Percentiles rank a stretch among this genome's conserved stretches.
Conservation (phyloP, 2,329 filamentous ascomycete species). For the Fonsecaea monophora region DNA sequence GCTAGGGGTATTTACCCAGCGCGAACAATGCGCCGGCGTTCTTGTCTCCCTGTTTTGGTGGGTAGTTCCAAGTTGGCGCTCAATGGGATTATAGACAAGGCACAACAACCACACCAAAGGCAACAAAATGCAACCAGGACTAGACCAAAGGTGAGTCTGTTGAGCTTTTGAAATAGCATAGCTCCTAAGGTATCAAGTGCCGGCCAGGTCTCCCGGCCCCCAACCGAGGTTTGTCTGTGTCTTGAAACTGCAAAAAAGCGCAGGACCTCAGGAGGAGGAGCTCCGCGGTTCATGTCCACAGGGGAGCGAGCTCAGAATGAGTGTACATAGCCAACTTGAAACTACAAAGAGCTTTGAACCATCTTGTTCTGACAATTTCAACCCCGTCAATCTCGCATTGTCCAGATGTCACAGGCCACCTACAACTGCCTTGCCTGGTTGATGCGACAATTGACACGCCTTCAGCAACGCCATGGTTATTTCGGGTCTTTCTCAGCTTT, state of each 20-base stretch:
- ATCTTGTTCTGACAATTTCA: background rate
- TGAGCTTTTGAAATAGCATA: conserved; percentile 2
- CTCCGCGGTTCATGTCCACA: background rate
- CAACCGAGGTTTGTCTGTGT: background rate
- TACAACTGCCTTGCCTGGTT: conserved; percentile 6
- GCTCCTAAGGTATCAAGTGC: conserved; percentile 11
- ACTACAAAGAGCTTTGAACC: background rate
- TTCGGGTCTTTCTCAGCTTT: conserved; percentile 12
- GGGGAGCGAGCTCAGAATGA: conserved; percentile 1
- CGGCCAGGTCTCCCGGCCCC: background rate
- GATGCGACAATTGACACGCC: conserved; percentile 5
- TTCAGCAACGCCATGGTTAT: conserved; percentile 23
- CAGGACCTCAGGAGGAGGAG: background rate
- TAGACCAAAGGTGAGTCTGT: conserved; percentile 4
- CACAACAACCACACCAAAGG: conserved; percentile 12
- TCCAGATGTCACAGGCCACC: conserved; percentile 1
- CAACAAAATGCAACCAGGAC: conserved; percentile 9
- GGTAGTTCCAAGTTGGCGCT: background rate
- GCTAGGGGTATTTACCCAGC: background rate
- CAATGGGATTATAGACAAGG: conserved; percentile 3
- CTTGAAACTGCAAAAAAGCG: background rate
- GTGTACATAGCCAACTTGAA: background rate
- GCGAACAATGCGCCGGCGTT: background rate
- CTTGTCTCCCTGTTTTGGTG: background rate
- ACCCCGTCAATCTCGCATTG: background rate